phyloP scores from a whole-genome alignment of 2,329 filamentous ascomycete genomes.

The Onygenales sp. region DNA sequence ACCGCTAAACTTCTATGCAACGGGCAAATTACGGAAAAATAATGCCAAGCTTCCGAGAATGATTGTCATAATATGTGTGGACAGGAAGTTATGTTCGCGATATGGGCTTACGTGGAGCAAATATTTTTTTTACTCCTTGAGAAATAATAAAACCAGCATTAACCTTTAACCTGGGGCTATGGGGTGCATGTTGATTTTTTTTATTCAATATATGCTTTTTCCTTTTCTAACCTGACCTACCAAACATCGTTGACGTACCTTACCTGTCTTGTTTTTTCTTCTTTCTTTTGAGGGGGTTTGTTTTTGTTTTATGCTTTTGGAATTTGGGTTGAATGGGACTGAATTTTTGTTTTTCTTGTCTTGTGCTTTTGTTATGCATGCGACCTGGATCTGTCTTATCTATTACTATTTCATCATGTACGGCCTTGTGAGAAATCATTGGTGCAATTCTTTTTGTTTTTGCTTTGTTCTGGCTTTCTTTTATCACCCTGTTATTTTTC shows the following conservation, averaged over 20 bases:
- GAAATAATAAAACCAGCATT: background rate
- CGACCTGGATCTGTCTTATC: too few species aligned
- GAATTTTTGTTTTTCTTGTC: too few species aligned
- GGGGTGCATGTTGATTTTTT: background rate
- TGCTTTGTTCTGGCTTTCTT: background rate
- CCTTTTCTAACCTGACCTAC: background rate
- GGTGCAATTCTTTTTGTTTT: too few species aligned
- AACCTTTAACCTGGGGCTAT: background rate
- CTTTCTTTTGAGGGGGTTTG: background rate
- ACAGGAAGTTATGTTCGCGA: background rate
- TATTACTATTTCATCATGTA: too few species aligned
- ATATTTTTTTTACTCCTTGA: background rate
- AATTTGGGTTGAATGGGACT: too few species aligned
- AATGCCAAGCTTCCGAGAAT: background rate
- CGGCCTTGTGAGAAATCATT: too few species aligned
- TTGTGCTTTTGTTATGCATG: too few species aligned
- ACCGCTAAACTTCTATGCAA: conserved; percentile 7
- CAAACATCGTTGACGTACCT: background rate
- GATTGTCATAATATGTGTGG: background rate
- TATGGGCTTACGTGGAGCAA: background rate
- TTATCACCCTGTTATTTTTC: background rate
- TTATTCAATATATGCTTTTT: background rate
- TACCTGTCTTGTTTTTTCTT: background rate
- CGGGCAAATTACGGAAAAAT: background rate
- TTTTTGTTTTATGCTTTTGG: background rate